Conservation (phyloP, 805 yeast genomes). For the Clavispora carvajalis region DNA sequence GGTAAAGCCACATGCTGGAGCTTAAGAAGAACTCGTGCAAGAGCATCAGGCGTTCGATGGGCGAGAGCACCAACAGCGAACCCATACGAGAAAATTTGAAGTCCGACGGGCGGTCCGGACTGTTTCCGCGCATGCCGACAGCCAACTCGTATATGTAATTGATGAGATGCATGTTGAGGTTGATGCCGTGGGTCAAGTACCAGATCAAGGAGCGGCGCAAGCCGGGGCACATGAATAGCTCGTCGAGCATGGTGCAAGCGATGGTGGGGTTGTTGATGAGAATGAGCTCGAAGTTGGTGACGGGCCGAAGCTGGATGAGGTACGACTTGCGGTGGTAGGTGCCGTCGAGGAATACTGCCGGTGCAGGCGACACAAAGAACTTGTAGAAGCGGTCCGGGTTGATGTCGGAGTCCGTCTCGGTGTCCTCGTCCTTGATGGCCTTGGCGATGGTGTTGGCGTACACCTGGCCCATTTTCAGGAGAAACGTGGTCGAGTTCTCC, state of each 20-base stretch:
- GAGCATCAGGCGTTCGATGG: constrained; percentile 59
- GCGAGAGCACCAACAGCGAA: constrained; percentile 41
- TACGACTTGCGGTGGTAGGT: constrained; percentile 24
- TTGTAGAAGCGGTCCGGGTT: constrained; percentile 51
- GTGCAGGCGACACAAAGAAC: constrained; percentile 34
- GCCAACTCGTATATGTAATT: constrained; percentile 61
- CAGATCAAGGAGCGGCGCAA: constrained; percentile 59
- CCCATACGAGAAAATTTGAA: constrained; percentile 56
- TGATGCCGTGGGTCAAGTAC: constrained; percentile 57
- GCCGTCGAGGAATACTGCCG: constrained; percentile 19
- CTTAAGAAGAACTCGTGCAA: constrained; percentile 66
- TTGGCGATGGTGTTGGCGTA: constrained; percentile 48
- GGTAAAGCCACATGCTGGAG: constrained; percentile 25
- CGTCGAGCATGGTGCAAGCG: constrained; percentile 57
- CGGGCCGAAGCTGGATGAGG: constrained; percentile 26
- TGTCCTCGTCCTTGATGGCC: constrained; percentile 22
- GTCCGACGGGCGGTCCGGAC: constrained; percentile 13
- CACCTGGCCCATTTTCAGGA: constrained; percentile 29
- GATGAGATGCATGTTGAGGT: constrained; percentile 49
- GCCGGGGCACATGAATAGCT: constrained; percentile 65
- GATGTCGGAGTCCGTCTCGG: constrained; percentile 19
- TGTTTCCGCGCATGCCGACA: constrained; percentile 51
- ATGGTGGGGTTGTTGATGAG: constrained; percentile 47
- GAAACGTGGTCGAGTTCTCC: constrained; percentile 21
- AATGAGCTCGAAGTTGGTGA: constrained; percentile 46